Conservation (phyloP, 441 rosid genomes). For the Adansonia rubrostipa region DNA sequence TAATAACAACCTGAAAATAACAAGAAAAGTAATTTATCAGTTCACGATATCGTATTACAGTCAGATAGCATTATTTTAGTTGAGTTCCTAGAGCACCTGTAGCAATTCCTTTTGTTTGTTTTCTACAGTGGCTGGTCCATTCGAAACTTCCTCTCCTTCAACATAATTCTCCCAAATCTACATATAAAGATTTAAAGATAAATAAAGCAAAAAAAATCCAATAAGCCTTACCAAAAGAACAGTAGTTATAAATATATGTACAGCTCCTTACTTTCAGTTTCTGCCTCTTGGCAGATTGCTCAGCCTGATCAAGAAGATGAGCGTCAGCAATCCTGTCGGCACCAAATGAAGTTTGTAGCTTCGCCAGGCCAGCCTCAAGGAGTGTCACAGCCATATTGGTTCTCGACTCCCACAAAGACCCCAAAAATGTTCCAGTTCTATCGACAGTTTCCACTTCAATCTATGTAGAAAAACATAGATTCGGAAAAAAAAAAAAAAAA, state of each 20-base stretch:
- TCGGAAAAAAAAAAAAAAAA: not conserved
- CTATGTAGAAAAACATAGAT: conserved; percentile 42
- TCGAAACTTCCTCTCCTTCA: conserved; percentile 89
- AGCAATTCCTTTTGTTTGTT: conserved; percentile 87
- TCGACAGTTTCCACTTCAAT: conserved; percentile 93
- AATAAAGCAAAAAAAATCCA: conserved; percentile 14
- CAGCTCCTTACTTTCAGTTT: conserved; percentile 72
- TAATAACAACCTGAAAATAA: conserved; percentile 72
- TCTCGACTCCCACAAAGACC: conserved; percentile 89
- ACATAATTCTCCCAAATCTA: conserved; percentile 98
- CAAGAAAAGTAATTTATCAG: conserved; percentile 10
- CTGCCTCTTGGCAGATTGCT: conserved; percentile 81
- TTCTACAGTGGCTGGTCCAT: conserved; percentile 65
- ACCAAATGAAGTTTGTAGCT: conserved; percentile 83
- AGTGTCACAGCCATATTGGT: conserved; percentile 72
- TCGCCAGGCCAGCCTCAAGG: conserved; percentile 96
- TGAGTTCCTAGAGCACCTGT: conserved; percentile 51
- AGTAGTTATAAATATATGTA: not conserved
- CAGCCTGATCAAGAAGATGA: conserved; percentile 87
- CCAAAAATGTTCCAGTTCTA: conserved; percentile 96
- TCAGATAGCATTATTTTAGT: conserved; percentile 15
- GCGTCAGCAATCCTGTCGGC: conserved; percentile 79
- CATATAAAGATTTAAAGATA: conserved; percentile 8
- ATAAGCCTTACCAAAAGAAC: conserved; percentile 10
- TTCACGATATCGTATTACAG: not conserved